Conservation (phyloP, 345 rosid species). For the Eucalyptus erythrocorys region DNA sequence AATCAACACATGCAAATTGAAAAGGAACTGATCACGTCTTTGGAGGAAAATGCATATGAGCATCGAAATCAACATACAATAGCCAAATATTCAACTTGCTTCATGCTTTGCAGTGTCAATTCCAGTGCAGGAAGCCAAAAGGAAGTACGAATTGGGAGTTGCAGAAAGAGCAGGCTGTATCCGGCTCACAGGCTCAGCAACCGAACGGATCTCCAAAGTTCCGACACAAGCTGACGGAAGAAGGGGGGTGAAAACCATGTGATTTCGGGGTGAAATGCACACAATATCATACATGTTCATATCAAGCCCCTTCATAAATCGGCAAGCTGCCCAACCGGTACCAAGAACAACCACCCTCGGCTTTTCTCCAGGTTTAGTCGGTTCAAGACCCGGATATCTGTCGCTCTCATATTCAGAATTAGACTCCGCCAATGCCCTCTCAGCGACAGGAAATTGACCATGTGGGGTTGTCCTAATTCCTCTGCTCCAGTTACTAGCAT, state of each 20-base stretch:
- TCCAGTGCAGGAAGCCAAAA: constrained; percentile 65
- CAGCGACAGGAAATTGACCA: constrained; percentile 18
- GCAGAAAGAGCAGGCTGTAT: constrained; percentile 74
- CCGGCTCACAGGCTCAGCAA: constrained; percentile 74
- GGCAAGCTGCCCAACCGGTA: constrained; percentile 73
- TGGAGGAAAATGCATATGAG: background rate
- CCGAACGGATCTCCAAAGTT: constrained; percentile 86
- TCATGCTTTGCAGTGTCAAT: constrained; percentile 61
- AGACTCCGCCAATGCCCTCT: constrained; percentile 17
- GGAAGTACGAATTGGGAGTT: constrained; percentile 70
- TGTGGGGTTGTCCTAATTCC: constrained; percentile 35
- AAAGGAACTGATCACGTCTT: background rate
- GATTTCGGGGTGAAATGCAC: constrained; percentile 69
- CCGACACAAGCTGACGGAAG: constrained; percentile 24
- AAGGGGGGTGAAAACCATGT: constrained; percentile 60
- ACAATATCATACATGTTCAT: constrained; percentile 44
- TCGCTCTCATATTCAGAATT: constrained; percentile 27
- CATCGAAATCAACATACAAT: background rate
- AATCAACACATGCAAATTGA: background rate
- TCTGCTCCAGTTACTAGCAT: constrained; percentile 23
- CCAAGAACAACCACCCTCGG: constrained; percentile 75
- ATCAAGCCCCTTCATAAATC: constrained; percentile 58
- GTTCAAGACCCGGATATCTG: constrained; percentile 40
- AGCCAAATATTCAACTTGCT: constrained; percentile 1
- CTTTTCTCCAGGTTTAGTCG: no score